Evolutionary conservation across 2,329 filamentous ascomycete species (phyloP).

Genomic region (Fusarium chuoi): DNA sequence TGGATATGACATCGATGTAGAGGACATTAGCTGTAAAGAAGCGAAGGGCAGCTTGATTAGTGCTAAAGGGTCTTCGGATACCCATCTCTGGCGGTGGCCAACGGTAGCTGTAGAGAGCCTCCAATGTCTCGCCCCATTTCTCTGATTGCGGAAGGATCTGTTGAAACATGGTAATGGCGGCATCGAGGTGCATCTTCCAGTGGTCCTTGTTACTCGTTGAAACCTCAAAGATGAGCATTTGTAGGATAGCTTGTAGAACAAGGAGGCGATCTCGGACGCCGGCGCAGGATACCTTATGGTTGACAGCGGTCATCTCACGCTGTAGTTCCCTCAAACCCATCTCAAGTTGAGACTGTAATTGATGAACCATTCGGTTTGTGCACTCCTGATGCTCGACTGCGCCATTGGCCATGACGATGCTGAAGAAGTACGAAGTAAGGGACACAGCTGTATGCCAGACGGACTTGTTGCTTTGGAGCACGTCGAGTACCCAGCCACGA

Average conservation of each 20-base stretch:
- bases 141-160: constrained; percentile 55
- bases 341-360: constrained; percentile 57
- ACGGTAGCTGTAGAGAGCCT: constrained; percentile 43
- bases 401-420: constrained; percentile 53
- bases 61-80: constrained; percentile 53
- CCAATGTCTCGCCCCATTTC: constrained; percentile 51
- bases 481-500: constrained; percentile 67
- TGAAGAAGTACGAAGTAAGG: constrained; percentile 67
- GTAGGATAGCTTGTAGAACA: constrained; percentile 62
- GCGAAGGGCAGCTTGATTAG: constrained; percentile 58
- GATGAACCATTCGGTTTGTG: constrained; percentile 49
- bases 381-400: constrained; percentile 49
- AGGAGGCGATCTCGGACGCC: constrained; percentile 50
- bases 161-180: constrained; percentile 60
- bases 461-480: constrained; percentile 66
- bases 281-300: constrained; percentile 44
- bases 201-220: constrained; percentile 57
- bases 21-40: constrained; percentile 60
- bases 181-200: constrained; percentile 62
- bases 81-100: constrained; percentile 51
- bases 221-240: constrained; percentile 65
- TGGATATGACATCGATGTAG: constrained; percentile 62
- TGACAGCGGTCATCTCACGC: constrained; percentile 53
- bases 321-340: constrained; percentile 57
- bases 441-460: constrained; percentile 68